These are phyloP conservation scores for Mycena kentingensis DNA, from an alignment of 768 basidiomycete species.

Conservation along the genomic window DNA sequence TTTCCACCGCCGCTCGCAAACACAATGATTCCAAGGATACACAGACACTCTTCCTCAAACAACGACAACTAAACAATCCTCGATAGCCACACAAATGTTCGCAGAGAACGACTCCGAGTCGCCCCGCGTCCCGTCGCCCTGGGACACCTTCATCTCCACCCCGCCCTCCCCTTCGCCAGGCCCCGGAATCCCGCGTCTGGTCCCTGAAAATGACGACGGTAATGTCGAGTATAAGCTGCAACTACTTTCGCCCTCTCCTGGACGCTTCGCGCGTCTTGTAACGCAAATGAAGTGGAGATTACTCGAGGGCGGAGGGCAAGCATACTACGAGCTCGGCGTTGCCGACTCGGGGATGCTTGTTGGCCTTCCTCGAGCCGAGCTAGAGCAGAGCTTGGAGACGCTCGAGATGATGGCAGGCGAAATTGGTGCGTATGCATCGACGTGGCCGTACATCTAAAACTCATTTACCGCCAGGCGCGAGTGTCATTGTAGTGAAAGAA, in stretches of 20 bases:
- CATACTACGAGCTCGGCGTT: constrained; percentile 82
- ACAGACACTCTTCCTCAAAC: not conserved
- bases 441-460: not conserved
- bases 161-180: constrained; percentile 47
- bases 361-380: constrained; percentile 70
- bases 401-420: constrained; percentile 94
- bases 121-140: constrained; percentile 77
- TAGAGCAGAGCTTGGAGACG: constrained; percentile 82
- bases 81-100: constrained; percentile 53
- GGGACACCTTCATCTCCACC: constrained; percentile 72
- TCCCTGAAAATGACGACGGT: constrained; percentile 81
- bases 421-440: constrained; percentile 50
- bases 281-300: constrained; percentile 97
- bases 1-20: not conserved
- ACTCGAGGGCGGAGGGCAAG: constrained; percentile 80
- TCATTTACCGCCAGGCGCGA: too few species aligned
- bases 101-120: constrained; percentile 83
- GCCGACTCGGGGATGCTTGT: constrained; percentile 87
- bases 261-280: constrained; percentile 80
- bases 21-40: constrained; percentile 9
- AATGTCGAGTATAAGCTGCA: constrained; percentile 96
- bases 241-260: constrained; percentile 73
- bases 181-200: constrained; percentile 61
- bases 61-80: constrained; percentile 19
- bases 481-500: constrained; percentile 88